These are phyloP conservation scores for Oryza longistaminata DNA, from an alignment of 176 grass and related monocot species.

Conservation along the genomic window DNA sequence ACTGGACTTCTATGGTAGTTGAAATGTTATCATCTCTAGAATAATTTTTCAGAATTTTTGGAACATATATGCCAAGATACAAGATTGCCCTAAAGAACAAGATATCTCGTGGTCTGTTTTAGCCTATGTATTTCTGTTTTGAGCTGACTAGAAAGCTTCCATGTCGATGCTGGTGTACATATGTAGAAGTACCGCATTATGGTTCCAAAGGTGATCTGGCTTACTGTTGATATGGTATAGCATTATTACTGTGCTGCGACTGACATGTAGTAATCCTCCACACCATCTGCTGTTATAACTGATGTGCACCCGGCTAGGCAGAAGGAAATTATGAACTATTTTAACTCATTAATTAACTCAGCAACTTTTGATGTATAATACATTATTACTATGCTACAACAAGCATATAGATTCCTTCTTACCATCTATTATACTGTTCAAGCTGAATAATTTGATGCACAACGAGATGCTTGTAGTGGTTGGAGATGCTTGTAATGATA, in stretches of 20 bases:
- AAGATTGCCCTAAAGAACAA: neutral
- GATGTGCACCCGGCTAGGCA: no score
- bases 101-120: neutral
- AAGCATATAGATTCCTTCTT: neutral
- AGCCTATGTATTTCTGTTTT: neutral
- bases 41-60: neutral
- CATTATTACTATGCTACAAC: neutral
- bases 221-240: neutral
- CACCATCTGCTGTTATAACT: no score
- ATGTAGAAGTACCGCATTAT: neutral
- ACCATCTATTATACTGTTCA: neutral
- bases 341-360: neutral
- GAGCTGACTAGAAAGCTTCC: constrained; percentile 9
- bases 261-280: neutral
- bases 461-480: neutral
- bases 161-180: neutral
- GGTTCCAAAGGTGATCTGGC: neutral
- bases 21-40: neutral
- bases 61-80: neutral
- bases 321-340: neutral
- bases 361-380: neutral
- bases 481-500: neutral
- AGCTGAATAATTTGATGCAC: neutral
- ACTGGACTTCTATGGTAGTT: neutral
- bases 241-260: neutral